These are phyloP conservation scores for Ophiostoma ulmi DNA, from an alignment of 2,329 filamentous ascomycete genomes.

Conservation along the genomic window DNA sequence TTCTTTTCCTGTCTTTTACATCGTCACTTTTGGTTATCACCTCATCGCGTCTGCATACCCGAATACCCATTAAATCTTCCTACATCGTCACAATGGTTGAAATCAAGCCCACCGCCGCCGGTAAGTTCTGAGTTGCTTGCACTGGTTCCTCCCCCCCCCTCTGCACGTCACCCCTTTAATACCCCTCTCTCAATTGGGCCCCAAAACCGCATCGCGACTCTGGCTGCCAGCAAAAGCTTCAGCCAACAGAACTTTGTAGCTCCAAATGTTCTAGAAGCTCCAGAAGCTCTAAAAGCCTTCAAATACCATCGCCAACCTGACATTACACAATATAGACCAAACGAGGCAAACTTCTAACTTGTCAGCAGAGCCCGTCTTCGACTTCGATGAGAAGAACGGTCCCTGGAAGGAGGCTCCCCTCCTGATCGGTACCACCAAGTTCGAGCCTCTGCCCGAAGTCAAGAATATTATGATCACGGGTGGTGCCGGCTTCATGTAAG, in stretches of 20 bases:
- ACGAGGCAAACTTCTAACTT: background rate
- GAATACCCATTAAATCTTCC: background rate
- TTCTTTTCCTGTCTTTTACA: background rate
- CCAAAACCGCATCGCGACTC: background rate
- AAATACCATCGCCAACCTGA: background rate
- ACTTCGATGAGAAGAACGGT: slow-evolving; percentile 55
- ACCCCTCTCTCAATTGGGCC: slow-evolving; percentile 10
- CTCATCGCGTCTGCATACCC: slow-evolving; percentile 14
- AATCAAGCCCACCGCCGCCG: background rate
- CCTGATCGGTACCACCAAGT: slow-evolving; percentile 64
- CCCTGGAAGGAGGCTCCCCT: slow-evolving; percentile 69
- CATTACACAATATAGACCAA: background rate
- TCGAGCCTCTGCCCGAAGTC: slow-evolving; percentile 61
- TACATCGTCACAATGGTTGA: slow-evolving; percentile 14
- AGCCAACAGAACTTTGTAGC: background rate
- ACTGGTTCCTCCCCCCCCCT: background rate
- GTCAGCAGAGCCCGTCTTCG: slow-evolving; percentile 31
- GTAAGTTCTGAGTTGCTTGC: background rate
- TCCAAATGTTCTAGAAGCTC: background rate
- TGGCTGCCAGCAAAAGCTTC: background rate
- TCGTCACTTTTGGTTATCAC: slow-evolving; percentile 11
- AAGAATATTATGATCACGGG: slow-evolving; percentile 81
- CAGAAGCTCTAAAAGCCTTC: background rate
- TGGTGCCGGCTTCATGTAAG: slow-evolving; percentile 80
- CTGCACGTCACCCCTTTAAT: slow-evolving; percentile 11